These are phyloP conservation scores for Verticillium isaacii DNA, from an alignment of 2,329 filamentous ascomycete species.

Conservation along the genomic window DNA sequence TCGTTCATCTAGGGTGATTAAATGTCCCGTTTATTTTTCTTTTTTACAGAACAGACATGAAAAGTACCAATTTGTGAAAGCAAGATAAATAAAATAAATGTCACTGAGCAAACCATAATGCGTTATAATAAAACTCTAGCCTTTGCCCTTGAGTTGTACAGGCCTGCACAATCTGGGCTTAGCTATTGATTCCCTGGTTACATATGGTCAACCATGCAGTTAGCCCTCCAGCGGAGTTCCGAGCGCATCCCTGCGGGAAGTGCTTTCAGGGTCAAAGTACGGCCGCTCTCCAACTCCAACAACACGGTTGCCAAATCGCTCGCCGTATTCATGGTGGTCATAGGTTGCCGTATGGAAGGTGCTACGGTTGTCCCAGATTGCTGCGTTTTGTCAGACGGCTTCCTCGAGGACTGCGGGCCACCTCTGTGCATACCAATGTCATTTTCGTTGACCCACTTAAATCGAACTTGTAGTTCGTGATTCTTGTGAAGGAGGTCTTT, in stretches of 20 bases:
- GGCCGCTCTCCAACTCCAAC: slow-evolving; percentile 52
- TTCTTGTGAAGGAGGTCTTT: slow-evolving; percentile 36
- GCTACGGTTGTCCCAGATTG: slow-evolving; percentile 59
- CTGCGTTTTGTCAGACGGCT: slow-evolving; percentile 13
- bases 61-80: too few relatives aligned
- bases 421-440: slow-evolving; percentile 23
- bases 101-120: too few relatives aligned
- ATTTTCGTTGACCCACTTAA: slow-evolving; percentile 38
- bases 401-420: background rate
- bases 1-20: too few relatives aligned
- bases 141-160: too few relatives aligned
- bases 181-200: too few relatives aligned
- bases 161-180: too few relatives aligned
- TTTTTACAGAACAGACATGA: too few relatives aligned
- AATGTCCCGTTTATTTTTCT: too few relatives aligned
- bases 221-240: background rate
- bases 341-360: slow-evolving; percentile 55
- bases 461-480: slow-evolving; percentile 43
- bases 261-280: slow-evolving; percentile 47
- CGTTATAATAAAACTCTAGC: too few relatives aligned
- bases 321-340: slow-evolving; percentile 48
- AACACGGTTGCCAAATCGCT: slow-evolving; percentile 45
- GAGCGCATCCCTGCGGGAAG: slow-evolving; percentile 19
- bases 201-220: background rate
- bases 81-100: too few relatives aligned